phyloP scores from a whole-genome alignment of 2,329 filamentous ascomycete genomes.

The Ustulina deusta region DNA sequence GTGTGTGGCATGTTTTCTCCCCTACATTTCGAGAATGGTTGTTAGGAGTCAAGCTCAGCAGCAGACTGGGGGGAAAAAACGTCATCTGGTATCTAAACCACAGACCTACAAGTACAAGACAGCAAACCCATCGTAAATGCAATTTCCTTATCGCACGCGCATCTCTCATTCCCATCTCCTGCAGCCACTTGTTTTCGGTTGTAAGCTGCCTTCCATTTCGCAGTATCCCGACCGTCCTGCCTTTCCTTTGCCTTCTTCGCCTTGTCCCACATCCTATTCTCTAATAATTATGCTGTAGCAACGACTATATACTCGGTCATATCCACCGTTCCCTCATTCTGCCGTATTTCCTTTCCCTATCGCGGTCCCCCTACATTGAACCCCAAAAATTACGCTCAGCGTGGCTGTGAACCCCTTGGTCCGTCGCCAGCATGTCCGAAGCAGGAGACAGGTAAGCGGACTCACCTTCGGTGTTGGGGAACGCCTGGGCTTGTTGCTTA shows the following conservation, averaged over 20 bases:
- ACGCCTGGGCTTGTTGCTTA: constrained; percentile 15
- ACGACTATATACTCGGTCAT: background rate
- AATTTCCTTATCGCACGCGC: constrained; percentile 1
- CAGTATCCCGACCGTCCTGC: constrained; percentile 1
- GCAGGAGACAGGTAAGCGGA: constrained; percentile 53
- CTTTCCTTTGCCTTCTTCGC: background rate
- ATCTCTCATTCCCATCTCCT: background rate
- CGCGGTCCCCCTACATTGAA: background rate
- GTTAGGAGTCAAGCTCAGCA: constrained; percentile 15
- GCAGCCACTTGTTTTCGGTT: background rate
- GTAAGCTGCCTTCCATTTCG: constrained; percentile 1
- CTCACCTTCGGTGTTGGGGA: background rate
- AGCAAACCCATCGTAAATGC: constrained; percentile 8
- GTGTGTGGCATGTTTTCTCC: constrained; percentile 24
- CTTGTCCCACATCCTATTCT: constrained; percentile 6
- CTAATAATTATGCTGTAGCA: constrained; percentile 20
- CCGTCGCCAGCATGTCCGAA: constrained; percentile 52
- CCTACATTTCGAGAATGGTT: constrained; percentile 20
- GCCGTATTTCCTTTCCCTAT: background rate
- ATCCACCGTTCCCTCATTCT: constrained; percentile 7
- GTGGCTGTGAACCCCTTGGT: constrained; percentile 13
- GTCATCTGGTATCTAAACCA: constrained; percentile 37
- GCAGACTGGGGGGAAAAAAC: constrained; percentile 32
- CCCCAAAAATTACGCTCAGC: background rate
- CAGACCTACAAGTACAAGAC: constrained; percentile 11